Base-by-base conservation (phyloP, 306 rosid species). In the Lablab purpureus region DNA sequence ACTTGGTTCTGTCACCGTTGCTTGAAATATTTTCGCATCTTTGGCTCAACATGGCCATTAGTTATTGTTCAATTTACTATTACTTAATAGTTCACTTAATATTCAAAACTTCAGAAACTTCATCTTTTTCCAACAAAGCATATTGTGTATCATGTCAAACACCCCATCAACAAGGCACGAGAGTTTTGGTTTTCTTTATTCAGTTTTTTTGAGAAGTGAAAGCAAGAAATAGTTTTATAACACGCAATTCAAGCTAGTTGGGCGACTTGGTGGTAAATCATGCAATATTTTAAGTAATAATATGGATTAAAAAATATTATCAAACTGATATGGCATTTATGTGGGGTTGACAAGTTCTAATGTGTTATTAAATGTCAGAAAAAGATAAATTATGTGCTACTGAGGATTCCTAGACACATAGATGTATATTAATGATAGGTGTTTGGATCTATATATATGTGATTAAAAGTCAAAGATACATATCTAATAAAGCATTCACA, bases 401-500 rank as follows among this genome's bases (percentile, higher is more conserved):
- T 18, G 74, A 76, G 74, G 81, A 67, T 86, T 85, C 85, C 86
- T 43, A 80, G 47, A 84, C 67, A 19, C 23, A 41, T 52, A 58
- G 73, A 82, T 56, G 46, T 64, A 67, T 7, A 77, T 50, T 63
- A 75, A 77, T 55, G 18, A 73, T 58, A 18, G 46, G 85, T 63
- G 36, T 70, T 75, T 84, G 84, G 84, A 81, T 84, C 77, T 74
- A 25, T 49, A 10, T 62, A 40, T 9, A 6, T 68, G 28, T 58
- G 46, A 67, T 64, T 58, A 51, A 62, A 73, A 76, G 82, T 87
- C 83, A 73, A 81, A 77, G 85, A 81, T 77, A 25, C 49, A 74
- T 80, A 43, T 50, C 66, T 65, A 50, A 65, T 70, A 49, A 83
- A 80, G 85, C 74, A 41, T 36, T 76, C 85, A 83, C 89, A 86